Evolutionary conservation across 164 flowering plant genomes (phyloP), one percentile per base, ranked within the genome.

Genomic region (Annona squamosa): DNA sequence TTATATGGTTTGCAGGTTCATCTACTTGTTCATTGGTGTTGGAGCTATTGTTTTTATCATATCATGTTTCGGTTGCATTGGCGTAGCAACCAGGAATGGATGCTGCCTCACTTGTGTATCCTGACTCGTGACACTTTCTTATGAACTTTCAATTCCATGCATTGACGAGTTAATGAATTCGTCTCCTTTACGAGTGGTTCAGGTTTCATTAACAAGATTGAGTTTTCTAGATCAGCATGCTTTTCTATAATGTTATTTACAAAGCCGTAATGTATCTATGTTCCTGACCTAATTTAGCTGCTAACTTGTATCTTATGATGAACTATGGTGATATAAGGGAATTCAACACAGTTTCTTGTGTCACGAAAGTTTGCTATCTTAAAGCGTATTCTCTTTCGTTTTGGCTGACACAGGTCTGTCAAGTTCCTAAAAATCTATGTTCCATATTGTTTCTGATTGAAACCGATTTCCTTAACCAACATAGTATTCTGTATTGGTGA

Each of bases 101-200:
- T 95, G 98, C 89, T 95, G 97, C 83, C 83, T 95, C 77, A 67
- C 77, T 81, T 93, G 89, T 82, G 99, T 94, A 94, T 94, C 99
- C 98, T 88, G 59, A 62, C 46, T 71, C 19, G 26, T 7, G 41
- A 9, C 16, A 69, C 26, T n/a, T 69, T 46, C 19, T 48, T 69
- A n/a, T 66, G 17, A 66, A 9, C 43, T 16, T 52, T 52, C 13
- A 9, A 52, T 52, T 48, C 9, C 13, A 52, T 52, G 59, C 13
- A 9, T 52, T 16, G 9, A 52, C 9, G 13, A 10, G 1, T 52
- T 52, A 10, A 52, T 52, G 7, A 10, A 5, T 10, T 52, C 59
- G 9, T 26, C 13, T 52, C 13, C 13, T 52, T 48, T 12, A 7
- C 4, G 13, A 52, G 9, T 52, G 59, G 59, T 52, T 52, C 59